A percentile compares a stretch with the other conserved stretches of the same genome.
These are phyloP conservation scores for Fusarium sp. DNA, from an alignment of 2,329 filamentous ascomycete species.

Conservation along the genomic window DNA sequence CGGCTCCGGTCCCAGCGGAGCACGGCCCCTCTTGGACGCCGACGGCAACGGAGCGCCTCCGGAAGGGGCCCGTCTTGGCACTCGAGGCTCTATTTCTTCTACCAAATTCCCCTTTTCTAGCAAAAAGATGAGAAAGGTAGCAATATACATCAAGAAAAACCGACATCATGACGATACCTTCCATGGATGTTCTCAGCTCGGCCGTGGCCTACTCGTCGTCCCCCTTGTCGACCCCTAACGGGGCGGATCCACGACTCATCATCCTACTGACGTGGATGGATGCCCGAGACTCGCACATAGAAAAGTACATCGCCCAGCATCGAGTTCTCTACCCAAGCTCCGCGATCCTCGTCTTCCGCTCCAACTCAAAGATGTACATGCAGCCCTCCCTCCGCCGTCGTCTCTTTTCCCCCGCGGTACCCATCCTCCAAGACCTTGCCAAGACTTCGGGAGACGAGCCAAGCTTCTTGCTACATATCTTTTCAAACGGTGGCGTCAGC, in stretches of 20 bases:
- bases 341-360: conserved; percentile 60
- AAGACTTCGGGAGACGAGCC: conserved; percentile 29
- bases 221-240: conserved; percentile 2
- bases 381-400: conserved; percentile 47
- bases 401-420: conserved; percentile 54
- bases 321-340: conserved; percentile 59
- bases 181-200: conserved; percentile 55
- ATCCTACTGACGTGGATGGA: conserved; percentile 64
- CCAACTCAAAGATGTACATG: conserved; percentile 53
- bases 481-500: conserved; percentile 65
- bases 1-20: conserved; percentile 27
- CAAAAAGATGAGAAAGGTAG: not conserved
- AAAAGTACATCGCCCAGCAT: conserved; percentile 63
- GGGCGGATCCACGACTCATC: conserved; percentile 57
- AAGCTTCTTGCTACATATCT: conserved; percentile 60
- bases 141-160: not conserved
- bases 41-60: conserved; percentile 12
- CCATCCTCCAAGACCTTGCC: conserved; percentile 52
- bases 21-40: conserved; percentile 28
- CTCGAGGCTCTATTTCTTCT: not conserved
- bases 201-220: conserved; percentile 50
- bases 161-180: conserved; percentile 47
- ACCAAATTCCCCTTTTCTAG: not conserved
- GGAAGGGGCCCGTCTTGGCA: not conserved
- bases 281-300: conserved; percentile 62